A percentile compares a stretch with the other conserved stretches of the same genome.
Conservation (phyloP, 2,329 filamentous ascomycete species). For the Beauveria brongniartii region DNA sequence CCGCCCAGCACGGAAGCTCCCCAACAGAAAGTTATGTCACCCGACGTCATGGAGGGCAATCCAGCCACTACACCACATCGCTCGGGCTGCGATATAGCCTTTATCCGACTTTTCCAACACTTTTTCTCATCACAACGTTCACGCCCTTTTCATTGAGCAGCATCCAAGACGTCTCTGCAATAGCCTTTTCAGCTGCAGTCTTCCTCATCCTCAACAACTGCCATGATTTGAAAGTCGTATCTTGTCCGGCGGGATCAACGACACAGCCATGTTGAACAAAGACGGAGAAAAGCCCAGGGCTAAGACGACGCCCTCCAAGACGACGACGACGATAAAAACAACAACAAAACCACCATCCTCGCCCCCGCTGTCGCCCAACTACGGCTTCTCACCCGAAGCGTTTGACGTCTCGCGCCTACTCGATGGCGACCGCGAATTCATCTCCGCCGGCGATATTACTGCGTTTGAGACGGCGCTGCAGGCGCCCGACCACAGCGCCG, state of each 20-base stretch:
- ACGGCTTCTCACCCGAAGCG: conserved; percentile 53
- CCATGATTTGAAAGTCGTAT: neutral
- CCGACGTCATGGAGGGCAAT: conserved; percentile 11
- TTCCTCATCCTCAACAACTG: neutral
- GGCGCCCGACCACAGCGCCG: conserved; percentile 67
- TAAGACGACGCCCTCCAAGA: neutral
- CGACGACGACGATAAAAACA: neutral
- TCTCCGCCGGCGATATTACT: conserved; percentile 61
- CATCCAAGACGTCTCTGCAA: neutral
- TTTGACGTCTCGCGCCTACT: conserved; percentile 66
- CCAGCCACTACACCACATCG: neutral
- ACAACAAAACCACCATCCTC: neutral
- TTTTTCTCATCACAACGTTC: neutral
- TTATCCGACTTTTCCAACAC: neutral
- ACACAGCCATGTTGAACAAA: neutral
- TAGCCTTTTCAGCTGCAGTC: neutral
- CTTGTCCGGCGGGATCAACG: neutral
- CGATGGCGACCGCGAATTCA: conserved; percentile 73
- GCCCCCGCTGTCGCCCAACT: conserved; percentile 19
- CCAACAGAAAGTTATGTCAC: conserved; percentile 10
- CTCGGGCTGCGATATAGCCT: neutral
- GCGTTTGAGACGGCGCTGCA: conserved; percentile 75
- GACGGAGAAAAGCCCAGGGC: neutral
- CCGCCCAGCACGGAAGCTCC: neutral
- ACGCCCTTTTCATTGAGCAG: neutral